These are phyloP conservation scores for Zygoascus biomembranicola DNA, from an alignment of 805 yeast species.

Conservation along the genomic window DNA sequence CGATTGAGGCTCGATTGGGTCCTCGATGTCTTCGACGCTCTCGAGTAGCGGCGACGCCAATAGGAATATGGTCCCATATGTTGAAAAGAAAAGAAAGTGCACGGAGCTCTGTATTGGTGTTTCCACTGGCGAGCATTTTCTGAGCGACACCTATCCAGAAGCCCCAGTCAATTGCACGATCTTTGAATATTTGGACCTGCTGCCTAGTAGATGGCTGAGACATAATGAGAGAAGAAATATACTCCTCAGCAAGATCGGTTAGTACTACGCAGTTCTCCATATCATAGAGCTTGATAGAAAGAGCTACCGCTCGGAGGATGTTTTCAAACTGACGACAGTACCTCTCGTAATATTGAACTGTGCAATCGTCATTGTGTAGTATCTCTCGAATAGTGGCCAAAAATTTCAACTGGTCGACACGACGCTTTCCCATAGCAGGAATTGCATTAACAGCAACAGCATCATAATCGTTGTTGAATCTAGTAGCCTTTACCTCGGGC, in stretches of 20 bases:
- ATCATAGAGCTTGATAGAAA: conserved; percentile 26
- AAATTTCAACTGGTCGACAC: conserved; percentile 29
- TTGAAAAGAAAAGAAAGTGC: conserved; percentile 61
- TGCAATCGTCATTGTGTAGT: conserved; percentile 28
- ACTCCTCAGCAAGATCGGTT: conserved; percentile 35
- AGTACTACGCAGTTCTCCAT: conserved; percentile 31
- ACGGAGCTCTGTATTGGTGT: conserved; percentile 52
- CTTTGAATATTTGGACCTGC: conserved; percentile 19
- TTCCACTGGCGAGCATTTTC: conserved; percentile 55
- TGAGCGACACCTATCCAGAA: conserved; percentile 63
- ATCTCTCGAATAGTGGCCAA: conserved; percentile 30
- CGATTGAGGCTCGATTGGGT: not conserved
- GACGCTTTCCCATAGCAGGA: conserved; percentile 15
- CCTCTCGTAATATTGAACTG: conserved; percentile 24
- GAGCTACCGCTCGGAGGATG: conserved; percentile 29
- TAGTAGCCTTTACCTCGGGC: conserved; percentile 3
- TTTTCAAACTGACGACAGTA: conserved; percentile 31
- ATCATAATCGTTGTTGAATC: conserved; percentile 6
- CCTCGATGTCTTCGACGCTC: not conserved
- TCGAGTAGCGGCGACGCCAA: conserved; percentile 7
- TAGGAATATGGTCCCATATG: conserved; percentile 56
- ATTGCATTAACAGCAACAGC: conserved; percentile 17
- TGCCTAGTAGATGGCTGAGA: conserved; percentile 21
- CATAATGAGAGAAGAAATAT: conserved; percentile 26
- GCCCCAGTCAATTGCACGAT: conserved; percentile 49